phyloP scores from a whole-genome alignment of 1,139 yeast species.

The Taphrina flavorubra region DNA sequence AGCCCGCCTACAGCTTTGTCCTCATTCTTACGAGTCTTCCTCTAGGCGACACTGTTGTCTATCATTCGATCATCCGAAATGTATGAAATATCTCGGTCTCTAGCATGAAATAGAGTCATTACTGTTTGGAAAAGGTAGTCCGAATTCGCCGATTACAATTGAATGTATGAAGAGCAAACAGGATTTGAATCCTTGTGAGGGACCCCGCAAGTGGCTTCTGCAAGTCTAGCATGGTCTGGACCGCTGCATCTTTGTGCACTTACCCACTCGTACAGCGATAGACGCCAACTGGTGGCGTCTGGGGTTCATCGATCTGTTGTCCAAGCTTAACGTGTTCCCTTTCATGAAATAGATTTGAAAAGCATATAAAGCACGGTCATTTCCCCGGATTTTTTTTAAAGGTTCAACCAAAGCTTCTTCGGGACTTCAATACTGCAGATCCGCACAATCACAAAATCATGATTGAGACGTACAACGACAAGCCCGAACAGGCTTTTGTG shows the following conservation, averaged over 20 bases:
- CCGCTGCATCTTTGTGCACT: background rate
- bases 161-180: no score
- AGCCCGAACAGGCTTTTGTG: constrained; percentile 21
- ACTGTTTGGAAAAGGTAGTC: no score
- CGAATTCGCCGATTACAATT: no score
- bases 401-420: background rate
- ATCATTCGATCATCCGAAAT: no score
- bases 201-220: background rate
- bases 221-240: background rate
- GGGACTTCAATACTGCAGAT: no score
- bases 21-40: no score
- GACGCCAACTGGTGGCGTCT: background rate
- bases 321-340: background rate
- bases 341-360: background rate
- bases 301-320: constrained; percentile 2
- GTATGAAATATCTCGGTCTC: no score
- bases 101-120: no score
- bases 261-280: background rate
- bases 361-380: constrained; percentile 7
- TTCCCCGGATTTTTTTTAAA: background rate
- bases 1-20: no score
- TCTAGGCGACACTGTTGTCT: no score
- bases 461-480: constrained; percentile 16
- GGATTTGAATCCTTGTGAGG: no score
- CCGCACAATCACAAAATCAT: background rate